phyloP scores from a whole-genome alignment of 2,329 filamentous ascomycete species.

The Xylaria sp. region DNA sequence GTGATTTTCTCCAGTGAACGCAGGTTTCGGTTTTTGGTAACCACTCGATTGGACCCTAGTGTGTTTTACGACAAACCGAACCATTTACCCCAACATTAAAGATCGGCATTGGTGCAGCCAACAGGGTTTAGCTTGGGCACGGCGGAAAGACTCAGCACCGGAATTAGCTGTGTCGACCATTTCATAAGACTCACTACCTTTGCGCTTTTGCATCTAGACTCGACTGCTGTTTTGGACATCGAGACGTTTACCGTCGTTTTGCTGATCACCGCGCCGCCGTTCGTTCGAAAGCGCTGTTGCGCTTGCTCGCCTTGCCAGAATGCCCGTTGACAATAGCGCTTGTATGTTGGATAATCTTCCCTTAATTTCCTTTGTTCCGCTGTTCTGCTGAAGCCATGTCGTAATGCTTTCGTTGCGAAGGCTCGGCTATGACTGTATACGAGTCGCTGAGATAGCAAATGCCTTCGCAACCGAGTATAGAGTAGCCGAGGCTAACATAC shows the following conservation, averaged over 20 bases:
- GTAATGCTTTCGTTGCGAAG: neutral
- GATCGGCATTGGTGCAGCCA: conserved; percentile 6
- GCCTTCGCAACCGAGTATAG: neutral
- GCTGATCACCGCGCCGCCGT: no score
- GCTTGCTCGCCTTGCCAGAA: neutral
- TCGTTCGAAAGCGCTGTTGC: neutral
- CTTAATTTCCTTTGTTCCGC: neutral
- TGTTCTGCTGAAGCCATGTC: neutral
- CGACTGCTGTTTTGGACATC: neutral
- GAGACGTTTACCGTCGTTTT: neutral
- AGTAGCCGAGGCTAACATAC: conserved; percentile 20
- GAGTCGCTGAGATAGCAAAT: neutral
- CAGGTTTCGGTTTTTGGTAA: no score
- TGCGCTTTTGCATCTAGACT: neutral
- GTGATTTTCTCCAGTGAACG: no score
- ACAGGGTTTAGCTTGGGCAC: neutral
- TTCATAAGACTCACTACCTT: neutral
- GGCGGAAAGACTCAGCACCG: neutral
- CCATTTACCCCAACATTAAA: neutral
- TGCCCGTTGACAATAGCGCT: neutral
- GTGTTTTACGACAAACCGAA: neutral
- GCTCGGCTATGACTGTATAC: neutral
- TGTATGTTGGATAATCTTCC: neutral
- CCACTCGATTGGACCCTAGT: neutral
- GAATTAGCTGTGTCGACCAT: neutral